Conservation (phyloP, 495 filamentous ascomycete genomes). For the Antarctomyces pellizariae region DNA sequence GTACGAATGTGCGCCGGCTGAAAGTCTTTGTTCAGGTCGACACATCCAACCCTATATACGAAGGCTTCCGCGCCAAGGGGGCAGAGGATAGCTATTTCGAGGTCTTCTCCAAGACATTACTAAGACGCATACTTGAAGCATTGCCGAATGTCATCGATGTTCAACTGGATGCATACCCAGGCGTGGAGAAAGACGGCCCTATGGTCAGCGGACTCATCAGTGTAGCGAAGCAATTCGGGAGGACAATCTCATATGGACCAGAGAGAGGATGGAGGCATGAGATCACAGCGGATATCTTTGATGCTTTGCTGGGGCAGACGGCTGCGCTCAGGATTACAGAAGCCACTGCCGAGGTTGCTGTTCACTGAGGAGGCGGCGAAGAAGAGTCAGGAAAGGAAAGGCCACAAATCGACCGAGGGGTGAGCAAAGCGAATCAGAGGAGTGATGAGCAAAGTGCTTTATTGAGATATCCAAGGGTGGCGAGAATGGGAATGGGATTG, state of each 20-base stretch:
- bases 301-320: no score
- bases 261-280: constrained; percentile 39
- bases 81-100: constrained; percentile 55
- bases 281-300: no score
- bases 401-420: no score
- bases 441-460: no score
- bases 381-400: no score
- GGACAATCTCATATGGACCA: constrained; percentile 42
- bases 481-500: no score
- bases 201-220: constrained; percentile 46
- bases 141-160: constrained; percentile 37
- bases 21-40: constrained; percentile 64
- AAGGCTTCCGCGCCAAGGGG: constrained; percentile 42
- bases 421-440: no score
- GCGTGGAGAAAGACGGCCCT: constrained; percentile 41
- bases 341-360: no score
- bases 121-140: constrained; percentile 31
- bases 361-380: no score
- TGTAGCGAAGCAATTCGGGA: constrained; percentile 23
- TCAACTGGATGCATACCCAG: constrained; percentile 52
- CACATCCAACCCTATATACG: constrained; percentile 47
- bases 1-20: constrained; percentile 32
- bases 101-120: constrained; percentile 34
- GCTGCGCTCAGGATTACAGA: no score
- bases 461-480: no score